phyloP scores from a whole-genome alignment of 768 basidiomycete species.

The Gymnopilus junonius region DNA sequence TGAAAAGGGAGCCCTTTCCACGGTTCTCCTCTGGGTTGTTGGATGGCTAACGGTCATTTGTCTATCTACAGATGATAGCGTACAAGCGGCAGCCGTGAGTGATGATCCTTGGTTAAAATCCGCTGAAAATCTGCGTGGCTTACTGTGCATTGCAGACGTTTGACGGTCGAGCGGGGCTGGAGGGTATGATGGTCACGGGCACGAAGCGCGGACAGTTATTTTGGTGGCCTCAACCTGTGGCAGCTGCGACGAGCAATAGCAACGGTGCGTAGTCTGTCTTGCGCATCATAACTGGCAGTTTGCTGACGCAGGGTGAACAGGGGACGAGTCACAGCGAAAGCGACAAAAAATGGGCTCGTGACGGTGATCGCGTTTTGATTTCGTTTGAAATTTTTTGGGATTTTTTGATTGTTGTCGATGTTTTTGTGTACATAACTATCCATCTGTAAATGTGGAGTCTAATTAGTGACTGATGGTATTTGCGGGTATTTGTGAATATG shows the following conservation, averaged over 20 bases:
- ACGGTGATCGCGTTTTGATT: neutral
- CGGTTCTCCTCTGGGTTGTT: neutral
- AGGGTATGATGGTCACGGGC: slow-evolving; percentile 57
- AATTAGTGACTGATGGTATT: slow-evolving; percentile 26
- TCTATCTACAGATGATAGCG: slow-evolving; percentile 37
- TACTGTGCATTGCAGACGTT: slow-evolving; percentile 40
- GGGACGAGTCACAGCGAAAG: slow-evolving; percentile 17
- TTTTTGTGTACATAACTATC: slow-evolving; percentile 2
- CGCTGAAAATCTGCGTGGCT: slow-evolving; percentile 5
- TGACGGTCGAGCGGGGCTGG: slow-evolving; percentile 44
- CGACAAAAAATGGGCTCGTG: slow-evolving; percentile 11
- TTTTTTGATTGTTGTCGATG: slow-evolving; percentile 3
- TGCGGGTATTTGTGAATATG: slow-evolving; percentile 39
- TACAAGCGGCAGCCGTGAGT: slow-evolving; percentile 48
- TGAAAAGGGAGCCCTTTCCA: neutral
- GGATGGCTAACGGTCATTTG: slow-evolving; percentile 18
- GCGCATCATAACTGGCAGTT: neutral
- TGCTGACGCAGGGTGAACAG: slow-evolving; percentile 10
- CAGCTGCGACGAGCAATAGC: slow-evolving; percentile 23
- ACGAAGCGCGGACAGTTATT: slow-evolving; percentile 56
- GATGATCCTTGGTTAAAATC: neutral
- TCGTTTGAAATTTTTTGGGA: neutral
- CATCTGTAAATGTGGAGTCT: neutral
- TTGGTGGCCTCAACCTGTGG: slow-evolving; percentile 61
- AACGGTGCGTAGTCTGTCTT: neutral